Evolutionary conservation across 78 protist genomes (phyloP), one percentile per base, ranked within the genome.

Genomic region (Planoprotostelium fungivorum): DNA sequence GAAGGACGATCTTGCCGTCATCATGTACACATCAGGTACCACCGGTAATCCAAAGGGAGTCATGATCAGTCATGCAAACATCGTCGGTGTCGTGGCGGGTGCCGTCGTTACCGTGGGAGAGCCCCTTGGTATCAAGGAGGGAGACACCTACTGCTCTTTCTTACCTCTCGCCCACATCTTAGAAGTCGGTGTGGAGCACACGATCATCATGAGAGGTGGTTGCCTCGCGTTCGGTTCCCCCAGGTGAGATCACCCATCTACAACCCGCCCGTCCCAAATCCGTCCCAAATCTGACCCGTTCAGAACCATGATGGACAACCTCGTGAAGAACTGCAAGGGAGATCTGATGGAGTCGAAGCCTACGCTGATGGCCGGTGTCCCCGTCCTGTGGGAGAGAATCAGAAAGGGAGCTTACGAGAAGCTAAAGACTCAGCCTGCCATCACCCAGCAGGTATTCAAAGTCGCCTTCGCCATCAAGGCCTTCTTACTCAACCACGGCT

Each of bases 1-100:
- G 16, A 83, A 90, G 10, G 93, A 91, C n/a, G 91, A 93, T 39
- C 34, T 93, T 23, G 86, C 91, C 29, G 85, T 91, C 31, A 86
- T 97, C 86, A 90, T 94, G 95, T 98, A 97, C 96, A 98, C 99
- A 0, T 92, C 97, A 0, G 97, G 97, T 0, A 94, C 96, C 0
- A 96, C 96, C 34, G 96, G 97, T 86, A 85, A 39, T 36, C 93
- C 95, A 0, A 96, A 96, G 88, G 97, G 97, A 34, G 96, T 92
- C 34, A 38, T 89, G 96, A 88, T 96, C 10, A 91, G 96, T 28
- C 96, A 96, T 88, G 34, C 91, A 35, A 96, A 95, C 89, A 28
- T 97, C 16, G 38, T 91, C 29, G 89, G 94, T 29, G 90, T 88
- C 29, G 28, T 92, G 38, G 89, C 87, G 5, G 73, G 73, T 51